These are phyloP conservation scores for Magnolia changhungtana DNA, from an alignment of 164 flowering plant genomes.

Conservation along the genomic window DNA sequence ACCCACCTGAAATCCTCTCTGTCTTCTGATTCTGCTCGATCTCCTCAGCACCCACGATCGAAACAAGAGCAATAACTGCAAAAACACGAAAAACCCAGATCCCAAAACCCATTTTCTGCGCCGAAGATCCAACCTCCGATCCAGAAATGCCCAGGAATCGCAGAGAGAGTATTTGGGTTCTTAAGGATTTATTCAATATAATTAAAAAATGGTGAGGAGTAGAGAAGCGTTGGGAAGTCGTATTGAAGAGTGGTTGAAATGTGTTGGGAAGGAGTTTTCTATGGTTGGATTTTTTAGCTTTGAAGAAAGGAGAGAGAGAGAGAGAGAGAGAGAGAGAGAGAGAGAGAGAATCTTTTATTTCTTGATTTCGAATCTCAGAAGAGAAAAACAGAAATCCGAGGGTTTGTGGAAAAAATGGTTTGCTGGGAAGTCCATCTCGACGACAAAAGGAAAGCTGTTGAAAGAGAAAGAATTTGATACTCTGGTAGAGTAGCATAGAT, in stretches of 20 bases:
- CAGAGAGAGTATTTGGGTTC: not conserved
- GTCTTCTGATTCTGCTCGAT: constrained; percentile 40
- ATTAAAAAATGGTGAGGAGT: constrained; percentile 5
- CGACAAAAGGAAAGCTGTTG: no score
- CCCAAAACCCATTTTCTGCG: constrained; percentile 1
- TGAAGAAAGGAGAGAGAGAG: not conserved
- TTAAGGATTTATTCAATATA: constrained; percentile 6
- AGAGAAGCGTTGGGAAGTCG: constrained; percentile 18
- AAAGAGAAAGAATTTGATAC: no score
- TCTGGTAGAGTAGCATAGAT: no score
- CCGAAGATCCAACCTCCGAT: not conserved
- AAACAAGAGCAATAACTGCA: not conserved
- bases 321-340: not conserved
- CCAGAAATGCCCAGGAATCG: not conserved
- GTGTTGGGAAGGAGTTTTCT: constrained; percentile 19
- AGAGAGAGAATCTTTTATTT: not conserved
- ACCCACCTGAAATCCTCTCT: constrained; percentile 69
- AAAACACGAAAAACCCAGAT: constrained; percentile 4
- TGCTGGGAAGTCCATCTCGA: constrained; percentile 27
- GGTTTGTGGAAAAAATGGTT: constrained; percentile 1
- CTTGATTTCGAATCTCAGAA: not conserved
- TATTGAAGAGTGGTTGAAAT: constrained; percentile 11
- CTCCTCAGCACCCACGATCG: constrained; percentile 28
- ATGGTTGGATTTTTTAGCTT: constrained; percentile 7
- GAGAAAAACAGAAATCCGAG: constrained; percentile 7